A percentile compares a stretch with the other conserved stretches of the same genome.
These are phyloP conservation scores for Lenwebbia sp. DNA, from an alignment of 345 rosid species.

Conservation along the genomic window DNA sequence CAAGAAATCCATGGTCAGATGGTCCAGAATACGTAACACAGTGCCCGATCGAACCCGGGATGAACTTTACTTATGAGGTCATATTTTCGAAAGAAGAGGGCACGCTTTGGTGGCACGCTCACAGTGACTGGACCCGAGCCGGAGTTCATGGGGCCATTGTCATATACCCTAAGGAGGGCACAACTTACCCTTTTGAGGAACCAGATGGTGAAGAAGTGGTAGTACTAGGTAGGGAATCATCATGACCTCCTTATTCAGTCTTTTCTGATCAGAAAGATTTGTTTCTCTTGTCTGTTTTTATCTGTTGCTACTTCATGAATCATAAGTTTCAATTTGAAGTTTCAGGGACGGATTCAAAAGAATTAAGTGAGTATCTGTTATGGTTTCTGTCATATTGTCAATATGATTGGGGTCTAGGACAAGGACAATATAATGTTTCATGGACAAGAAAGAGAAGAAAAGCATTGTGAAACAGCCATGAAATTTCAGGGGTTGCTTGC, in stretches of 20 bases:
- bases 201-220: slow-evolving; percentile 8
- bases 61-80: slow-evolving; percentile 6
- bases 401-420: not conserved
- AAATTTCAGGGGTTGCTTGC: not conserved
- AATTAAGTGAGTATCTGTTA: not conserved
- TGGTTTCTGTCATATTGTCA: not conserved
- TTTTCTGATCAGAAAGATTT: not conserved
- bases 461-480: not conserved
- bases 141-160: slow-evolving; percentile 14
- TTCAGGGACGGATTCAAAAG: not conserved
- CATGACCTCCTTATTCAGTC: not conserved
- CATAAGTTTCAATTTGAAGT: not conserved
- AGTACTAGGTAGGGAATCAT: slow-evolving; percentile 4
- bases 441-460: not conserved
- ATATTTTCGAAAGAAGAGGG: slow-evolving; percentile 12
- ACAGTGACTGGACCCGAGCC: slow-evolving; percentile 14
- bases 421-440: not conserved
- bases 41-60: slow-evolving; percentile 9
- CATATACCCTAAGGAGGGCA: not conserved
- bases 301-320: not conserved
- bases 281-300: not conserved
- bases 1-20: slow-evolving; percentile 15
- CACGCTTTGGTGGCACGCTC: slow-evolving; percentile 9
- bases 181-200: not conserved
- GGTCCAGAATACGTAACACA: slow-evolving; percentile 17